phyloP scores from a whole-genome alignment of 1,284 basidiomycete species.

The Pseudozyma pruni region DNA sequence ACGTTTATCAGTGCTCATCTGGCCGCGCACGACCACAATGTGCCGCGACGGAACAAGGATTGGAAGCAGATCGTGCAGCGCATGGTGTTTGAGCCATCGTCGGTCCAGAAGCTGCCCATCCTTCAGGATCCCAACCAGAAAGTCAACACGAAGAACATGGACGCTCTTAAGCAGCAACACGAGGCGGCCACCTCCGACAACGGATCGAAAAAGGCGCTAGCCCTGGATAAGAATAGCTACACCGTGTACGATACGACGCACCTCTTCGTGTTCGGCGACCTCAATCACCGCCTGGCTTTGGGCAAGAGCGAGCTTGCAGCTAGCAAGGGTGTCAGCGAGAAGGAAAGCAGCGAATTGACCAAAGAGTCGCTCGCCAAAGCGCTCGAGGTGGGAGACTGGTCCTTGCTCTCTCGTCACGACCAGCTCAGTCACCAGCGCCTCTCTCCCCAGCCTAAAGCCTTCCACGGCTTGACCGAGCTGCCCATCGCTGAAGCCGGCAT shows the following conservation, averaged over 20 bases:
- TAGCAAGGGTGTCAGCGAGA: no score
- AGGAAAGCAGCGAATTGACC: slow-evolving; percentile 21
- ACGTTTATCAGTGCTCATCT: slow-evolving; percentile 95
- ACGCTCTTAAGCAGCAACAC: slow-evolving; percentile 67
- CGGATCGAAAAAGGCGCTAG: slow-evolving; percentile 73
- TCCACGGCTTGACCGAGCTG: slow-evolving; percentile 61
- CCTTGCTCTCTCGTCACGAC: slow-evolving; percentile 55
- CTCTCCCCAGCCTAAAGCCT: slow-evolving; percentile 38
- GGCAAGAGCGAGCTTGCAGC: slow-evolving; percentile 33
- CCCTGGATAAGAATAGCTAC: slow-evolving; percentile 57
- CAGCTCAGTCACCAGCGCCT: slow-evolving; percentile 56
- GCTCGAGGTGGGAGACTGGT: slow-evolving; percentile 53
- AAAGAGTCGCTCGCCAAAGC: slow-evolving; percentile 36
- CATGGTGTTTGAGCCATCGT: slow-evolving; percentile 75
- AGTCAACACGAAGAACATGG: slow-evolving; percentile 30
- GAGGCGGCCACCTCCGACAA: slow-evolving; percentile 69
- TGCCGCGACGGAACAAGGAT: slow-evolving; percentile 80
- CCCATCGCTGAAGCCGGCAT: slow-evolving; percentile 40
- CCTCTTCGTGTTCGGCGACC: slow-evolving; percentile 67
- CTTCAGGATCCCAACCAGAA: slow-evolving; percentile 29
- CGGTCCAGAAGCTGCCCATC: slow-evolving; percentile 41
- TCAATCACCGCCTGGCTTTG: slow-evolving; percentile 66
- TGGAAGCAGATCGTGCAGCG: slow-evolving; percentile 81
- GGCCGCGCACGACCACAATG: slow-evolving; percentile 80
- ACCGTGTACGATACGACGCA: slow-evolving; percentile 66